A percentile compares a stretch with the other conserved stretches of the same genome.
Evolutionary conservation across 306 rosid species (phyloP).

Genomic region (Quercus agrifolia): DNA sequence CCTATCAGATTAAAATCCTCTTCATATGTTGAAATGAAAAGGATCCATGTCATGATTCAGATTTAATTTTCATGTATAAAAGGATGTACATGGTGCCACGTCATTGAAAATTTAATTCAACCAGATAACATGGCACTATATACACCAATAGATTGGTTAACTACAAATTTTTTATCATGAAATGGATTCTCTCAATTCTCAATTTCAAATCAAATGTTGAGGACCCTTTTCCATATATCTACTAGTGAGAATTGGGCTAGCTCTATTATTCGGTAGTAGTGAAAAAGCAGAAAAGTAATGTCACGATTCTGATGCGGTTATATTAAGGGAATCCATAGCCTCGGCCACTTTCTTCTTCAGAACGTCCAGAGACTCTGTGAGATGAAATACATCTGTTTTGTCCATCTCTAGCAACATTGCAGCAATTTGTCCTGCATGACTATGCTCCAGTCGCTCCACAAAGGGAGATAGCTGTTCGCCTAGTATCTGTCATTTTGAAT

Average conservation of each 20-base stretch:
- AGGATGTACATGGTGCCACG: no score
- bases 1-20: no score
- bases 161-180: no score
- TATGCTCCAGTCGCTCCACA: slow-evolving; percentile 27
- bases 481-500: slow-evolving; percentile 32
- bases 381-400: slow-evolving; percentile 28
- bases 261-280: neutral
- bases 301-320: slow-evolving; percentile 7
- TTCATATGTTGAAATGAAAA: no score
- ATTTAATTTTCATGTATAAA: no score
- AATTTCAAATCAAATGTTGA: no score
- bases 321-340: slow-evolving; percentile 34
- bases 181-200: no score
- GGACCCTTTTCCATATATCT: neutral
- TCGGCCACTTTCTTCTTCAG: slow-evolving; percentile 33
- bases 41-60: no score
- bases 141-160: no score
- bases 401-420: slow-evolving; percentile 46
- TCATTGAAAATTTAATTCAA: no score
- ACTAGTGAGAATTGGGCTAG: neutral
- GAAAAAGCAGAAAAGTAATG: neutral
- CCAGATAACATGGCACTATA: no score
- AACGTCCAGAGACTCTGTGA: slow-evolving; percentile 30
- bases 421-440: slow-evolving; percentile 40
- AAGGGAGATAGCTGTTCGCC: slow-evolving; percentile 27